A percentile compares a stretch with the other conserved stretches of the same genome.
Conservation (phyloP, 768 basidiomycete genomes). For the Kondoa subrosea region DNA sequence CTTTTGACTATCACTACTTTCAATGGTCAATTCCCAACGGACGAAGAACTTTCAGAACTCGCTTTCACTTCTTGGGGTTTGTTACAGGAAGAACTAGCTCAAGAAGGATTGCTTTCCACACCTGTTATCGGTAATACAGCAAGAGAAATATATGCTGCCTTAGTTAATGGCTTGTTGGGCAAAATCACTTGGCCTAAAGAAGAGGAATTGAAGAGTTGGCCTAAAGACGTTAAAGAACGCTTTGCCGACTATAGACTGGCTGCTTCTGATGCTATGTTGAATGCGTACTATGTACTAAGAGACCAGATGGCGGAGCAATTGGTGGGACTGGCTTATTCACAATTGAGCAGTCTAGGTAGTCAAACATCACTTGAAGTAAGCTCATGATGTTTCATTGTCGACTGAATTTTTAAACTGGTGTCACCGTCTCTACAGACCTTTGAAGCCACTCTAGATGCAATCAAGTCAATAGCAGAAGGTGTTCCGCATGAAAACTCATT, state of each 20-base stretch:
- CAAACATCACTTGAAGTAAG: conserved; percentile 17
- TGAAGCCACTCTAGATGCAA: conserved; percentile 34
- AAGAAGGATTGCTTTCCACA: conserved; percentile 19
- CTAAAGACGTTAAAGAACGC: conserved; percentile 22
- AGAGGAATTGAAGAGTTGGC: conserved; percentile 17
- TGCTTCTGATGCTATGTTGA: conserved; percentile 24
- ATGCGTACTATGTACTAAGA: conserved; percentile 34
- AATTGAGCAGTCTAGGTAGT: conserved; percentile 16
- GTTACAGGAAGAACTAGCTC: conserved; percentile 24
- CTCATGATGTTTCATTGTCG: neutral
- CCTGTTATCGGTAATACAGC: conserved; percentile 9
- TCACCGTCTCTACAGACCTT: conserved; percentile 18
- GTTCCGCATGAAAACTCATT: conserved; percentile 36
- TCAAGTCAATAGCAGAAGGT: conserved; percentile 33
- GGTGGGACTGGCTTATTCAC: conserved; percentile 13
- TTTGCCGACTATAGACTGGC: conserved; percentile 21
- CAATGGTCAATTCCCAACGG: conserved; percentile 19
- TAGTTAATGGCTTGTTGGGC: conserved; percentile 11
- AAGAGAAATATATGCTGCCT: conserved; percentile 21
- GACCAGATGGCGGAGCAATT: conserved; percentile 32
- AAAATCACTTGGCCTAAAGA: conserved; percentile 17
- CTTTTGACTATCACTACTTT: conserved; percentile 22
- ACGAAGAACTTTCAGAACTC: conserved; percentile 22
- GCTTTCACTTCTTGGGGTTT: conserved; percentile 19
- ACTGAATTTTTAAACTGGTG: neutral